Base-by-base conservation (phyloP, 2,329 filamentous ascomycete genomes). In the Daldinia sp. region DNA sequence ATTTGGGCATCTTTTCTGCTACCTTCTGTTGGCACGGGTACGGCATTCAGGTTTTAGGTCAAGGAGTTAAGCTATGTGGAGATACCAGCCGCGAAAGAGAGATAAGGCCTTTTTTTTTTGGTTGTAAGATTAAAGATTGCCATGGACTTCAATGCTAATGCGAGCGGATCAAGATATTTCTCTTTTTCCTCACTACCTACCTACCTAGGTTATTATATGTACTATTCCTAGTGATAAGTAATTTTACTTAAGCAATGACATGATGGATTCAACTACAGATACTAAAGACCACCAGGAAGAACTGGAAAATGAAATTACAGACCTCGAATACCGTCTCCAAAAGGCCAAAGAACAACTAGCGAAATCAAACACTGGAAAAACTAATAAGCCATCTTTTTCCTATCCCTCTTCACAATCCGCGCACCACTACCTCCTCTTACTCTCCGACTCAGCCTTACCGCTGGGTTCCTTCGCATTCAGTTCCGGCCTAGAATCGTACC, bases 381-480 rank as follows among this genome's bases (percentile, higher is more conserved):
- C 39, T 35, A 54, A 28, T 57, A 70, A 20, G n/a, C 13, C 37
- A 61, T 23, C 51, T 15, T 13, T 30, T 57, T 39, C 53, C 20
- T 18, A 56, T n/a, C 61, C 67, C 15, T 65, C 72, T 6, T 39
- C 73, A 26, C 70, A 84, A 55, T 65, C 76, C n/a, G 69, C 77
- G 15, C 74, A 86, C 30, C 93, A 95, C 79, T 90, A 91, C 72
- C 87, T 94, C 41, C 87, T 95, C 35, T 85, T 96, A 3, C 89
- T 95, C 55, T 89, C 93, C 54, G 93, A 96, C 82, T 94, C 93
- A 1, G 92, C 92, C 13, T 87, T 96, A 2, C 93, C 93, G 0
- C 85, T 96, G 0, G 93, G 93, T 64, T 93, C 92, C n/a, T 96
- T 96, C 81, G 93, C 93, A 75, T 96, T 95, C 82, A 93, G 90